Evolutionary conservation across 805 yeast genomes (phyloP), one percentile per base, ranked within the genome.

Genomic region (Saturnispora bothae): DNA sequence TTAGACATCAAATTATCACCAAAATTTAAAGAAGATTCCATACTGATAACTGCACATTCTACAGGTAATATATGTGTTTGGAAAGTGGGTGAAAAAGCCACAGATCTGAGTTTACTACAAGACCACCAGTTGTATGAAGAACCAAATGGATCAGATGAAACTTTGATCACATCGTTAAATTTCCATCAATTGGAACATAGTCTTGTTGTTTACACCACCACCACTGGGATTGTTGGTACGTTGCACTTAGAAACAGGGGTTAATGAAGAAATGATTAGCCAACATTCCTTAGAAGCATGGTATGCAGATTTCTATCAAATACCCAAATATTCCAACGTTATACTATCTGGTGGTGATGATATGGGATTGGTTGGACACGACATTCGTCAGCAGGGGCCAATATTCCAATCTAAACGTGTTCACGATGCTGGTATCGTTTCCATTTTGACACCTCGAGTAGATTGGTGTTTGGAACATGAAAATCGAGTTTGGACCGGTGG

Each of bases 361-460:
- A 69, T 81, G 5, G 60, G 66, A 13, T 60, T 89, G 12, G 73
- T 78, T 22, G 88, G 88, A 1, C 85, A 79, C 52, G 96, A 88
- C 56, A 37, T 69, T 8, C 61, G 80, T 43, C 43, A 58, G 45
- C 50, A 63, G 49, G 48, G 61, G 25, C 40, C 49, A 29, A 46
- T 66, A 2, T 66, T 61, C 45, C 54, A 63, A 36, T 57, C 63
- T 4, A 53, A 55, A 26, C 69, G 83, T 40, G 66, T 83, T 17
- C 97, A 89, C 54, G 81, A 76, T 29, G 96, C 97, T 0, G 98
- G 98, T 1, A 84, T 89, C 1, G 89, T 86, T 3, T 76, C 94
- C 2, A 79, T 92, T 14, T 69, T 88, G 33, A 65, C 78, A 0
- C 59, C 72, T 17, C 39, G 63, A 44, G 49, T 59, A 1, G 49